Evolutionary conservation across 148 eudicot species (phyloP).

Genomic region (Nepenthes mirabilis): DNA sequence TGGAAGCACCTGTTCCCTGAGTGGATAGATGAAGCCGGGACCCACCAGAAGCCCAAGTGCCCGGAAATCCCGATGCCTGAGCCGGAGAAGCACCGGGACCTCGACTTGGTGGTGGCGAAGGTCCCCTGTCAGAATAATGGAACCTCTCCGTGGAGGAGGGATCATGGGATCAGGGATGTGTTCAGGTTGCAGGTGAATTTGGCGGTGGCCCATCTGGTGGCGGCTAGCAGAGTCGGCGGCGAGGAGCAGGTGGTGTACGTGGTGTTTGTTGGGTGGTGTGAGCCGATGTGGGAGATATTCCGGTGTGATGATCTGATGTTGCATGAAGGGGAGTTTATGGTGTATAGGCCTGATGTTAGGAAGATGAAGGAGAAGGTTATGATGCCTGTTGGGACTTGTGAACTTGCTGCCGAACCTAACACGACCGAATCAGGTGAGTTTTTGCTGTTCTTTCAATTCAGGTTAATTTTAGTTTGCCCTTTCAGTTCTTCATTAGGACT

Average conservation of each 20-base stretch:
- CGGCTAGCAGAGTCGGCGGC: slow-evolving; percentile 12
- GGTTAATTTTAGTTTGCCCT: neutral
- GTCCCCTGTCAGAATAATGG: slow-evolving; percentile 26
- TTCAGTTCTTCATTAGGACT: neutral
- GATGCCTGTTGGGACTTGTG: slow-evolving; percentile 71
- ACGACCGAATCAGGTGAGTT: slow-evolving; percentile 15
- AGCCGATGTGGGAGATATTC: slow-evolving; percentile 74
- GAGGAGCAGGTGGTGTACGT: slow-evolving; percentile 18
- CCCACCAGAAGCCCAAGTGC: slow-evolving; percentile 17
- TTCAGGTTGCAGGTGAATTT: slow-evolving; percentile 55
- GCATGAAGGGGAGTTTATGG: slow-evolving; percentile 33
- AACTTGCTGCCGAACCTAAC: slow-evolving; percentile 30
- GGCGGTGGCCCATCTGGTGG: slow-evolving; percentile 43
- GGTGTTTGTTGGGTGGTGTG: slow-evolving; percentile 51
- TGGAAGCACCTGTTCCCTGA: slow-evolving; percentile 51
- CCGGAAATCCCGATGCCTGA: slow-evolving; percentile 56
- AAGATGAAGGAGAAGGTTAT: slow-evolving; percentile 22
- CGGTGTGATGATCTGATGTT: slow-evolving; percentile 58
- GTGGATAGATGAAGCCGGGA: slow-evolving; percentile 43
- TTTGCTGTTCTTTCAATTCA: neutral
- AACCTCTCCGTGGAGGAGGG: neutral
- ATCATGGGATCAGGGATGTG: slow-evolving; percentile 38
- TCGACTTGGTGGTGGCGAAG: slow-evolving; percentile 44
- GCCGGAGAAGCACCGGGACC: slow-evolving; percentile 15
- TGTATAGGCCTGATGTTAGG: slow-evolving; percentile 47